Conservation (phyloP, 2,329 filamentous ascomycete genomes). For the Juglanconis juglandina region DNA sequence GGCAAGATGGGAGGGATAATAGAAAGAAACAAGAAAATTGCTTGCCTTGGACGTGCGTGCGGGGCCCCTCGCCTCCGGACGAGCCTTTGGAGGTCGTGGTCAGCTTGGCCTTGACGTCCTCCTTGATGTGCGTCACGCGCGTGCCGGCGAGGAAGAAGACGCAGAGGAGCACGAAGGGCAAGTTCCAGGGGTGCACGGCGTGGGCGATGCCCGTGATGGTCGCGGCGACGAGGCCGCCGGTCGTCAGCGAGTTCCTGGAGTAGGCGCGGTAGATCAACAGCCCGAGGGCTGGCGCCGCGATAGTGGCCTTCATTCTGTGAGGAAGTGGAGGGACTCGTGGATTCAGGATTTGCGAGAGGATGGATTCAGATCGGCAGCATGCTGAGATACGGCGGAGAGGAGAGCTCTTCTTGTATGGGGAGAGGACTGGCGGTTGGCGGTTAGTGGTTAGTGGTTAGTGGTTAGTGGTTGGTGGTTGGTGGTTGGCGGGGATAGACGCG, state of each 20-base stretch:
- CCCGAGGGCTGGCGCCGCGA: constrained; percentile 56
- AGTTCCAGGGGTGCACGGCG: constrained; percentile 86
- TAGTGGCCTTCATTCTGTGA: constrained; percentile 51
- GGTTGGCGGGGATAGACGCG: too few species aligned
- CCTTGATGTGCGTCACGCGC: constrained; percentile 83
- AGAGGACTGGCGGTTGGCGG: not conserved
- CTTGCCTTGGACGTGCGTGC: constrained; percentile 77
- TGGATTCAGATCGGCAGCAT: not conserved
- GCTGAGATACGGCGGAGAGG: not conserved
- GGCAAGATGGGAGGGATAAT: not conserved
- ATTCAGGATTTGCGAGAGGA: not conserved
- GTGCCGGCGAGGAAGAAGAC: constrained; percentile 88
- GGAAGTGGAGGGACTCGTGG: not conserved
- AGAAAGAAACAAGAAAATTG: not conserved
- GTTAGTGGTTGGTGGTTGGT: not conserved
- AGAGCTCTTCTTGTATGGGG: not conserved
- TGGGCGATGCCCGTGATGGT: constrained; percentile 72
- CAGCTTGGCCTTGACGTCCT: constrained; percentile 76
- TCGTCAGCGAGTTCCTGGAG: constrained; percentile 74
- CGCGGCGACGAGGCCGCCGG: constrained; percentile 69
- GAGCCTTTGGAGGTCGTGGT: constrained; percentile 74
- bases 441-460: not conserved
- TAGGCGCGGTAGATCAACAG: constrained; percentile 65
- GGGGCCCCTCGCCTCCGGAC: constrained; percentile 73
- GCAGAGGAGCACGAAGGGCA: constrained; percentile 80